Base-by-base conservation (phyloP, 2,329 filamentous ascomycete species). In the Alternaria sp. region DNA sequence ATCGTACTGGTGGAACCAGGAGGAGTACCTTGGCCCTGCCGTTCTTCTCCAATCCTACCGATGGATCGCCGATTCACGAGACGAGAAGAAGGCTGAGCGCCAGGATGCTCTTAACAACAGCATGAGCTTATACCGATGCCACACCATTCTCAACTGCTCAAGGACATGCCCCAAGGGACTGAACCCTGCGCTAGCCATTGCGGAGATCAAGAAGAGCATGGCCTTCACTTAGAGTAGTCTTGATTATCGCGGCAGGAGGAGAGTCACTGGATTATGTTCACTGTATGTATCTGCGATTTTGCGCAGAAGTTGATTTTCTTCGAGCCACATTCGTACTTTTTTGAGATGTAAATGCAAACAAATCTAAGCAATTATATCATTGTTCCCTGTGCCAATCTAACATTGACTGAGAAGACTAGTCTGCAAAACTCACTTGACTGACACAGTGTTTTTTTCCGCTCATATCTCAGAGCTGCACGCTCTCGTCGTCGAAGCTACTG, bases 1-100 rank as follows among this genome's bases (percentile, higher is more conserved):
- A n/a, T 97, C 93, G 18, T 99, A 99, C 87, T 99, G 95, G 95
- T 99, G 95, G 95, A 99, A 99, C 86, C 90, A 91, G 72, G 94
- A 98, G 84, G 94, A 98, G 82, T 99, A 99, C 85, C 92, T 99
- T 52, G 95, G 95, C 66, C 95, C 95, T 62, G 95, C 95, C 70
- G 92, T 99, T 63, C 91, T 99, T 54, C 89, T 99, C 70, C 95
- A 99, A 84, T 97, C 93, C 9, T 99, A 98, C 89, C 90, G 94
- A 78, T 99, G 95, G 95, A 86, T 99, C 70, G 91, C 90, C 77
- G 95, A 99, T 81, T 96, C 92, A 44, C 91, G 95, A 82, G 95
- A 99, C 80, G 91, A 97, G 88, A 89, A 88, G 81, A 96, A 86
- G 74, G 89, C 87, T 60, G 89, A 97, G 87, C 91, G 95, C 80